Conservation (phyloP, 352 stramenopile genomes). For the Phytophthora capsici region DNA sequence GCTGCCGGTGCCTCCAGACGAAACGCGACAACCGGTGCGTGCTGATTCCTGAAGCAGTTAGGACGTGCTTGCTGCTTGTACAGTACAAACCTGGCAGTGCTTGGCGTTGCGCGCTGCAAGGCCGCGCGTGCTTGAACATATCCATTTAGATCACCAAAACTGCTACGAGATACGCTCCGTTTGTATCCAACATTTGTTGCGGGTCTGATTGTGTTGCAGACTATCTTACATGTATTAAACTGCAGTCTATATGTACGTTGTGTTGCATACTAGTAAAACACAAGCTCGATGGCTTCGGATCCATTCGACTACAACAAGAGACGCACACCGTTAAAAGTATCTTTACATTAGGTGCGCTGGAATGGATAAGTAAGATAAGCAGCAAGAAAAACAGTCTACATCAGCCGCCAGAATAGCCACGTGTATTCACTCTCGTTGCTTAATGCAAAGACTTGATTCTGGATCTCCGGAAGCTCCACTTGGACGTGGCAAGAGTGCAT, state of each 20-base stretch:
- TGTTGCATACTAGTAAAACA: too few species aligned
- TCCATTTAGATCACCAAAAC: conserved; percentile 11
- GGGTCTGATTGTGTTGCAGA: too few species aligned
- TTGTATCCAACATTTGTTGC: too few species aligned
- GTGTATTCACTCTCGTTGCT: conserved; percentile 3
- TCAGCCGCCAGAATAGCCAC: not conserved
- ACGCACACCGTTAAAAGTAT: too few species aligned
- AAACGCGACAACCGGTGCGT: not conserved
- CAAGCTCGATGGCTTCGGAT: too few species aligned
- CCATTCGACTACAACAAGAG: too few species aligned
- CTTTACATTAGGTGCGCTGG: too few species aligned
- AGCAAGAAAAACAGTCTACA: not conserved
- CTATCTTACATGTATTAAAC: too few species aligned
- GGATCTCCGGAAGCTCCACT: not conserved
- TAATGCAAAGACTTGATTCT: not conserved
- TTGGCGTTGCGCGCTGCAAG: not conserved
- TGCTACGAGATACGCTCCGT: conserved; percentile 4
- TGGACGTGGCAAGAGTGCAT: conserved; percentile 25
- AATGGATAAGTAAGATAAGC: not conserved
- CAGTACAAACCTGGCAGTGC: too few species aligned
- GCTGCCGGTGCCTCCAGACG: too few species aligned
- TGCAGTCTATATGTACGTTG: too few species aligned
- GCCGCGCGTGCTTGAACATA: conserved; percentile 19
- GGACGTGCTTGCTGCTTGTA: not conserved
- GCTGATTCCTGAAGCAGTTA: conserved; percentile 10